These are phyloP conservation scores for Penicillium paradoxum DNA, from an alignment of 495 filamentous ascomycete genomes.

Conservation along the genomic window DNA sequence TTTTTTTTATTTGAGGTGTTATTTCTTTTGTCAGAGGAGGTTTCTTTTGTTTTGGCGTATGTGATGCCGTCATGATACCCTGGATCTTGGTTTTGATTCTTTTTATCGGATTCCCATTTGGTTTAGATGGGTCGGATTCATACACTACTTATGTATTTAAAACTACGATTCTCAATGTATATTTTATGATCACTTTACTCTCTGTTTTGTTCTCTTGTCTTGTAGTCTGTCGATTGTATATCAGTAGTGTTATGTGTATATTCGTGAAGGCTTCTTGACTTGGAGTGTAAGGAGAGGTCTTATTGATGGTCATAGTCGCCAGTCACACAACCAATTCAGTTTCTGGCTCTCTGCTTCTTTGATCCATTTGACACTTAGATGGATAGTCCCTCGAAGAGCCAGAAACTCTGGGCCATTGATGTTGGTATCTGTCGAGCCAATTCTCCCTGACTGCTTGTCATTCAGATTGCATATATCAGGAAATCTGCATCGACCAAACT, in stretches of 20 bases:
- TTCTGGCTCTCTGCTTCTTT: too few relatives aligned
- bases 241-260: too few relatives aligned
- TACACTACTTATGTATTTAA: slow-evolving; percentile 5
- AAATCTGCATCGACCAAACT: too few relatives aligned
- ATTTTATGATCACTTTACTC: neutral
- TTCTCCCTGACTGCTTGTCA: neutral
- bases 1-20: neutral
- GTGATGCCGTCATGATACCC: slow-evolving; percentile 12
- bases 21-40: neutral
- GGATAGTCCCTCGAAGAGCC: neutral
- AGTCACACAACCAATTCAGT: too few relatives aligned
- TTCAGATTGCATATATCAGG: neutral
- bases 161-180: slow-evolving; percentile 8
- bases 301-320: too few relatives aligned
- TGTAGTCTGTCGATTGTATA: too few relatives aligned
- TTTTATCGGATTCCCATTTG: slow-evolving; percentile 1
- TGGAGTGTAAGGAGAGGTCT: too few relatives aligned
- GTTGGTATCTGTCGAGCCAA: neutral
- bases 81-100: slow-evolving; percentile 6
- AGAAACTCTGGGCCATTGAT: neutral
- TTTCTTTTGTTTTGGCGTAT: slow-evolving; percentile 7
- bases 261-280: too few relatives aligned
- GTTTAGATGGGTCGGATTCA: slow-evolving; percentile 6
- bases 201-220: neutral
- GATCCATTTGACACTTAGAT: neutral